A percentile compares a stretch with the other conserved stretches of the same genome.
These are phyloP conservation scores for Aureobasidium sp. DNA, from an alignment of 2,329 filamentous ascomycete genomes.

Conservation along the genomic window DNA sequence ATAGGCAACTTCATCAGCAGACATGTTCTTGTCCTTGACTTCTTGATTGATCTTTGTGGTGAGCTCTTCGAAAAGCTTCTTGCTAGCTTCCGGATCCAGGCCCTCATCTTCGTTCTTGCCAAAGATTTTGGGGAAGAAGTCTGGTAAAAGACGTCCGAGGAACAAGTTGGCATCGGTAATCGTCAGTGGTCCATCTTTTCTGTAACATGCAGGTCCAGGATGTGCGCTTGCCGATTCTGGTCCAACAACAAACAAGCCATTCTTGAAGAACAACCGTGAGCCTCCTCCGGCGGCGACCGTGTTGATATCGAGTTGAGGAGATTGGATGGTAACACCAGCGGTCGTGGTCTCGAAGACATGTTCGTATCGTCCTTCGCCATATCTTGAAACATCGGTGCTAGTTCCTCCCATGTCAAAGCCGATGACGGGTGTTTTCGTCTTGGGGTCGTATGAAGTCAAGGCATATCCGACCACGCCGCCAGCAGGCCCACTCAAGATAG, in stretches of 20 bases:
- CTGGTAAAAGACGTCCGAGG: slow-evolving; percentile 72
- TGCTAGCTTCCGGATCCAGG: slow-evolving; percentile 67
- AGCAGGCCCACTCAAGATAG: slow-evolving; percentile 84
- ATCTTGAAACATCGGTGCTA: slow-evolving; percentile 83
- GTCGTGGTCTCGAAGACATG: slow-evolving; percentile 93
- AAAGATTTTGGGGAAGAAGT: slow-evolving; percentile 94
- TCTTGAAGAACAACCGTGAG: slow-evolving; percentile 75
- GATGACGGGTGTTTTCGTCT: slow-evolving; percentile 77
- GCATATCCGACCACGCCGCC: slow-evolving; percentile 90
- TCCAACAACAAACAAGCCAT: slow-evolving; percentile 83
- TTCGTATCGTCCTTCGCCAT: slow-evolving; percentile 70
- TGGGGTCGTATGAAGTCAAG: slow-evolving; percentile 77
- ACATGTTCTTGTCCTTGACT: slow-evolving; percentile 55
- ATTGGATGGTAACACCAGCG: slow-evolving; percentile 88
- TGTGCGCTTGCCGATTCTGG: slow-evolving; percentile 85
- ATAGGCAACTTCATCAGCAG: slow-evolving; percentile 74
- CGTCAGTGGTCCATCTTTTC: slow-evolving; percentile 79
- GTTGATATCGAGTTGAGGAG: slow-evolving; percentile 87
- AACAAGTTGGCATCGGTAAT: slow-evolving; percentile 92
- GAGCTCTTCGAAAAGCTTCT: slow-evolving; percentile 65
- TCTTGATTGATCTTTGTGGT: slow-evolving; percentile 72
- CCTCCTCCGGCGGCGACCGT: slow-evolving; percentile 88
- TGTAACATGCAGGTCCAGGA: slow-evolving; percentile 83
- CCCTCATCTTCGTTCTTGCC: slow-evolving; percentile 79
- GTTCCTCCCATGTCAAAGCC: slow-evolving; percentile 96